Evolutionary conservation across 495 filamentous ascomycete species (phyloP), one percentile per base, ranked within the genome.

Genomic region (Penicillium ucsense): DNA sequence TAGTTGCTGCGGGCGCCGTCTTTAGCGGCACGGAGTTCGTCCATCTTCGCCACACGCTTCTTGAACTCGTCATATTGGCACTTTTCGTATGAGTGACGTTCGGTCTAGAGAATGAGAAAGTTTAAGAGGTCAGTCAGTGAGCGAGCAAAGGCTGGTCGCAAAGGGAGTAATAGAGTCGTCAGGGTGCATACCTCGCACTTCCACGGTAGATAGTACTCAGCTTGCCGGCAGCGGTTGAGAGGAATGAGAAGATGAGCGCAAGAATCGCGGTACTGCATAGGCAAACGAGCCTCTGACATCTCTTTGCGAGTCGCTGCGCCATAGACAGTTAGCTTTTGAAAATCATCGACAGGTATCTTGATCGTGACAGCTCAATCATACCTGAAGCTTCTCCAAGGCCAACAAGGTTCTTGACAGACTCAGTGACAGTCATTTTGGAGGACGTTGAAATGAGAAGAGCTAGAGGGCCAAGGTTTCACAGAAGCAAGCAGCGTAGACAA

Each of bases 21-120:
- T 79, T 94, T 97, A 34, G 84, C 82, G 41, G 77, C 89, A 56
- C 89, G 78, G 48, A 98, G 71, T 75, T 98, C 92, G 58, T 96
- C 81, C 94, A 98, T 98, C 82, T 94, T 96, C 48, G 86, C 86
- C 48, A 98, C 92, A 32, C 92, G 84, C 77, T 89, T 89, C 82
- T 94, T 95, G 78, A 98, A 98, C 63, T 95, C 92, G 36, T 83
- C 84, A 73, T 98, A 98, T 60, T 98, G 92, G 81, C 92, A 98
- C 66, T 96, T 97, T 62, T 98, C 92, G 73, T 98, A 98, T 59
- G 78, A 82, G 69, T 98, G 92, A 75, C 92, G 77, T 76, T 98
- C 92, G 62, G 86, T 78, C 92, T 96, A 57, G 35, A 35, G 6
- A 43, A 30, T 30, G 32, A 33, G 38, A 32, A 42, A 32, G 8